Evolutionary conservation across 2,329 filamentous ascomycete genomes (phyloP), one percentile per base, ranked within the genome.

Genomic region (Herpotrichia juniperi): DNA sequence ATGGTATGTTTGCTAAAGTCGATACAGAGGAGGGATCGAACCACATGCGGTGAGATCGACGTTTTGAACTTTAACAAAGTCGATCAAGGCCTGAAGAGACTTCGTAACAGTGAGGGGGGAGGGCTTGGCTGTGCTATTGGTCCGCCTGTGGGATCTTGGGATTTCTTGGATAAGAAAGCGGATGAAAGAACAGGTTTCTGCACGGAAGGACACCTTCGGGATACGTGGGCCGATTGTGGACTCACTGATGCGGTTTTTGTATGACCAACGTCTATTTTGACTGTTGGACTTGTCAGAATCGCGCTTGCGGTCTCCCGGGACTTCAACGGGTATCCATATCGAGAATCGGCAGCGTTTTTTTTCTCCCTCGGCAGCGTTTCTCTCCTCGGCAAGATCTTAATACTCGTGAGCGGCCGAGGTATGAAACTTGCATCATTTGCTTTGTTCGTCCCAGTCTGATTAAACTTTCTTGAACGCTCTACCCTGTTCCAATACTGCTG

Each of bases 101-200:
- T n/a, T 35, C 16, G 32, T n/a, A n/a, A n/a, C 12, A 7, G 28
- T 31, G 25, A 16, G 26, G 47, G 40, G 11, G 47, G 14, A 21
- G 48, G 42, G 48, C 42, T 50, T 39, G 30, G 47, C 35, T 26
- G 5, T 32, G 31, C 10, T 28, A 50, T 46, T 46, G 42, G 40
- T 30, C 48, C 11, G 40, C 40, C 47, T 50, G 28, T 39, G 19
- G 24, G 6, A 50, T 46, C 48, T 50, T 50, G 48, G 48, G 31
- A 31, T 4, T 11, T 39, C 17, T 39, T 28, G 26, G 22, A 22
- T 17, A 30, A 10, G 25, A 6, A 17, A 44, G 22, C 26, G 26
- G 43, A 26, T 21, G 37, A 8, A 43, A n/a, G 40, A 26, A 8
- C 40, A 43, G 40, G 40, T 43, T 43, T 43, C 40, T 43, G 40